phyloP scores from a whole-genome alignment of 1,284 basidiomycete genomes.

The Hortiboletus rubellus region DNA sequence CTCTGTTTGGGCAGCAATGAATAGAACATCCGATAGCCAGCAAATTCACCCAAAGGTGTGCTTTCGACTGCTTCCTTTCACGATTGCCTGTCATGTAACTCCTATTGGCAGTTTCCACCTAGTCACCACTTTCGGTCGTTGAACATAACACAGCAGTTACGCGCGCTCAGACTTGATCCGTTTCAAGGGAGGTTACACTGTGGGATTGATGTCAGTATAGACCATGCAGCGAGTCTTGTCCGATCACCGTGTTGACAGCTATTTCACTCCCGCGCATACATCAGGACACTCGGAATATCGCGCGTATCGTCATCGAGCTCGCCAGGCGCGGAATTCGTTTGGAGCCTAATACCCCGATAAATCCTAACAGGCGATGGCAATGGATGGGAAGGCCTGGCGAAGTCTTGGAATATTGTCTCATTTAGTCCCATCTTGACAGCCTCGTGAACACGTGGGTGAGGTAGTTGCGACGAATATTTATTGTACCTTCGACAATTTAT shows the following conservation, averaged over 20 bases:
- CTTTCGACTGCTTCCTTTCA: constrained; percentile 5
- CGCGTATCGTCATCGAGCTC: constrained; percentile 75
- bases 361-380: constrained; percentile 67
- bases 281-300: constrained; percentile 86
- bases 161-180: constrained; percentile 53
- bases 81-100: constrained; percentile 19
- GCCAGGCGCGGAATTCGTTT: constrained; percentile 65
- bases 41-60: constrained; percentile 29
- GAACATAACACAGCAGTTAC: constrained; percentile 65
- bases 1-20: constrained; percentile 40
- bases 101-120: constrained; percentile 14
- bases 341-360: constrained; percentile 70
- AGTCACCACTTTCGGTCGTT: constrained; percentile 39
- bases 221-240: constrained; percentile 12
- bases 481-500: neutral
- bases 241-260: constrained; percentile 17
- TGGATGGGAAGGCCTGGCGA: constrained; percentile 80
- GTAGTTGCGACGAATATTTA: neutral
- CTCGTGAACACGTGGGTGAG: neutral
- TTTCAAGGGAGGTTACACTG: constrained; percentile 85
- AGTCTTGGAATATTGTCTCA: constrained; percentile 52
- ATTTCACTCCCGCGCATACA: constrained; percentile 4
- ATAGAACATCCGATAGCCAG: constrained; percentile 23
- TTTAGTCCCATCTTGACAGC: constrained; percentile 14
- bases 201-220: constrained; percentile 78